Conservation (phyloP, 768 basidiomycete genomes). For the Xanthoconium stramineum region DNA sequence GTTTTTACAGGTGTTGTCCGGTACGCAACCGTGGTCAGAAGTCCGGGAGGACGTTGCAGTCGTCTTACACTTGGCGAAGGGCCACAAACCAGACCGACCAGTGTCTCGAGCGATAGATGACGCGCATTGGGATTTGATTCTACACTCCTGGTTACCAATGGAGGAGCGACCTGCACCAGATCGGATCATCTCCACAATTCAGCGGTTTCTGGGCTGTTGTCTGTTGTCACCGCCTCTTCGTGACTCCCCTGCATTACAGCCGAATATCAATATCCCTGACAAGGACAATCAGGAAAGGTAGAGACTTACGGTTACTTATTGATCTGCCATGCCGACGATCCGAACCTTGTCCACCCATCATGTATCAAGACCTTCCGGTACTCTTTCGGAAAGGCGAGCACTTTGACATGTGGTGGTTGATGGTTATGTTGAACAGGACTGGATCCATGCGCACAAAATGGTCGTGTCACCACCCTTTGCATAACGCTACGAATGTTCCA, state of each 20-base stretch:
- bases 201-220: neutral
- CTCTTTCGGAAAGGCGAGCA: no score
- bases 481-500: no score
- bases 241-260: neutral
- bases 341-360: no score
- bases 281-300: no score
- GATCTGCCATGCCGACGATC: no score
- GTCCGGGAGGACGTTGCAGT: neutral
- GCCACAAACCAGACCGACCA: constrained; percentile 5
- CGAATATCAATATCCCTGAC: no score
- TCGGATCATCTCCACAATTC: neutral
- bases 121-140: constrained; percentile 6
- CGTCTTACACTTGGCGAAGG: constrained; percentile 3
- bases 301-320: no score
- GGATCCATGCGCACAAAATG: no score
- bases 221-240: neutral
- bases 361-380: no score
- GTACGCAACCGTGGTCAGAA: neutral
- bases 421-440: no score
- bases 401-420: no score
- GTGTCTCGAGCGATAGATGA: neutral
- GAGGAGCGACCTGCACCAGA: constrained; percentile 1
- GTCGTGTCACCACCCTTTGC: no score
- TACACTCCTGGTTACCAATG: neutral
- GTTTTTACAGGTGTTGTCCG: constrained; percentile 3